phyloP scores from a whole-genome alignment of 352 stramenopile genomes.

The Globisporangium solare region DNA sequence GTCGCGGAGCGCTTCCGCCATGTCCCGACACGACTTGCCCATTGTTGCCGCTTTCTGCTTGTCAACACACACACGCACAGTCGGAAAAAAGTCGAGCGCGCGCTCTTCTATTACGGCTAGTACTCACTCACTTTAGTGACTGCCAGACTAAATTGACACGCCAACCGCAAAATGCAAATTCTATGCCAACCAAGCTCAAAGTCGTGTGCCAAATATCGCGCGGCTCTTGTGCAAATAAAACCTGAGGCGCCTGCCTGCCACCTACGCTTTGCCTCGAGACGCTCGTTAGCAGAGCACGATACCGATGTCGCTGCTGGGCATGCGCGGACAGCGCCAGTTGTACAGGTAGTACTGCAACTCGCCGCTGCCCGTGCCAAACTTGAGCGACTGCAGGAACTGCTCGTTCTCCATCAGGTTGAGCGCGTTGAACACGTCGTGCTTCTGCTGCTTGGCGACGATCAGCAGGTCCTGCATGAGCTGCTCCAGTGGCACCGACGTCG shows the following conservation, averaged over 20 bases:
- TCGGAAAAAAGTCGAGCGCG: no score
- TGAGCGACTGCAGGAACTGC: constrained; percentile 40
- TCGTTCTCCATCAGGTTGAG: constrained; percentile 56
- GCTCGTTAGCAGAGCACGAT: constrained; percentile 41
- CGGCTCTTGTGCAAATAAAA: no score
- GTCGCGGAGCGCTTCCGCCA: constrained; percentile 73
- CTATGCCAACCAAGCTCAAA: no score
- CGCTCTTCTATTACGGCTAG: no score
- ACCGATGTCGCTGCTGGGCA: constrained; percentile 44
- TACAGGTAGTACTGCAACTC: constrained; percentile 62
- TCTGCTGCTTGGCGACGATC: constrained; percentile 34
- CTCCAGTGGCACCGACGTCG: constrained; percentile 48
- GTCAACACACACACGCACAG: no score
- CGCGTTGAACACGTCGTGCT: constrained; percentile 56
- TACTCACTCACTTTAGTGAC: no score
- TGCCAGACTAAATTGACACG: no score
- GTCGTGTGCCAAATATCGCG: no score
- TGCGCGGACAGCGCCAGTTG: constrained; percentile 59
- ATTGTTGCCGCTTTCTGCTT: constrained; percentile 25
- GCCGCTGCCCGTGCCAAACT: constrained; percentile 46
- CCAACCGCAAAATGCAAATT: no score
- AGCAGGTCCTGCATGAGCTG: constrained; percentile 69
- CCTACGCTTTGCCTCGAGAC: no score
- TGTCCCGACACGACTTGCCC: constrained; percentile 82
- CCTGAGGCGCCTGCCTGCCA: constrained; percentile 30